Percentiles rank a stretch among this genome's conserved stretches.
phyloP scores from a whole-genome alignment of 352 stramenopile genomes.

The Thraustochytrium striatum region DNA sequence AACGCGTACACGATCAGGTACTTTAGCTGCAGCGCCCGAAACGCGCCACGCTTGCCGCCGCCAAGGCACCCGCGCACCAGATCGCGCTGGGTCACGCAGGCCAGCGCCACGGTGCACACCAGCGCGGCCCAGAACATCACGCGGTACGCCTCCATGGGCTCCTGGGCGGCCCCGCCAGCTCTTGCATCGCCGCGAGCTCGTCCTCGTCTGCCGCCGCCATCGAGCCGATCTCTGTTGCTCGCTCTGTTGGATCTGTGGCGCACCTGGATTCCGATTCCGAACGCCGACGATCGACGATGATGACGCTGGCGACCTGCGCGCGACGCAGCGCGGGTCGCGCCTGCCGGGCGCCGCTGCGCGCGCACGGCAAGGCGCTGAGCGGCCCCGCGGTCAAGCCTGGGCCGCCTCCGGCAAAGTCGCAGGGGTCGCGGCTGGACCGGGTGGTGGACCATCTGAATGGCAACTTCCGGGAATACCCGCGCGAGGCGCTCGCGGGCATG shows the following conservation, averaged over 20 bases:
- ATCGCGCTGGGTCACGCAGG: background rate
- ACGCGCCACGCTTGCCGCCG: background rate
- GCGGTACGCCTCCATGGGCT: too few relatives aligned
- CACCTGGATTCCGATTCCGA: too few relatives aligned
- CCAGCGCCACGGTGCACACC: background rate
- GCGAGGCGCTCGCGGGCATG: constrained; percentile 68
- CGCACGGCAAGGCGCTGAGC: too few relatives aligned
- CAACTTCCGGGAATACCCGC: constrained; percentile 68
- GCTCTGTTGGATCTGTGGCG: background rate
- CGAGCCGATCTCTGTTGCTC: background rate
- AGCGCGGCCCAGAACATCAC: background rate
- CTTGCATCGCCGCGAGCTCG: too few relatives aligned
- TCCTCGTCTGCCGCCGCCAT: background rate
- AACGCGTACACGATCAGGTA: constrained; percentile 75
- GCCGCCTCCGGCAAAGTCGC: too few relatives aligned
- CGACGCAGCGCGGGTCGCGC: too few relatives aligned
- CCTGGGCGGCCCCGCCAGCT: too few relatives aligned
- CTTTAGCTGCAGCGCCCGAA: constrained; percentile 59
- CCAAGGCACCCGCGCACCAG: background rate
- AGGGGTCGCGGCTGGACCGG: too few relatives aligned
- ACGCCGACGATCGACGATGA: too few relatives aligned
- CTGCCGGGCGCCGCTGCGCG: too few relatives aligned
- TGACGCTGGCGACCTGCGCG: too few relatives aligned
- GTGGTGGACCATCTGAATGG: constrained; percentile 70
- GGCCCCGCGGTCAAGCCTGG: too few relatives aligned